Evolutionary conservation across 2,329 filamentous ascomycete species (phyloP), one percentile per base, ranked within the genome.

Genomic region (Aspergillus carbonarius): DNA sequence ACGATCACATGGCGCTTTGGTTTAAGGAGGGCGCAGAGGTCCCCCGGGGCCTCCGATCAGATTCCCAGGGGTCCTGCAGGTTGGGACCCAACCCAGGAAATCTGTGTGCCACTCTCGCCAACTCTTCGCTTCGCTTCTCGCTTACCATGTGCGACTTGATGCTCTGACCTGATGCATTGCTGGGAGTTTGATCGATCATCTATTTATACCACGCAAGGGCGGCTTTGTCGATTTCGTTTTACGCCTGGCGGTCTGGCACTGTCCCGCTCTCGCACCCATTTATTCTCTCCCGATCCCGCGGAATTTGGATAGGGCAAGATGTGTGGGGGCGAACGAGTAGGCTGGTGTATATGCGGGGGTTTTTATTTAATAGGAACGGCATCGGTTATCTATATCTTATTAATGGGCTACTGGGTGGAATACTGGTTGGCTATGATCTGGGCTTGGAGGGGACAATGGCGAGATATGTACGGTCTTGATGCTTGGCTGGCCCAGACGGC

Each of bases 111-210:
- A 15, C 30, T 60, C 49, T 57, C 53, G 55, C 40, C 47, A 40
- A 37, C 40, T 27, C 32, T 57, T 52, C 58, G 54, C 48, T 57
- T 52, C 39, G 59, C 62, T 59, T 57, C 54, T 57, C 51, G 18
- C 49, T 56, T 51, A 35, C 58, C 51, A 25, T 53, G 48, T 60
- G 34, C 59, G 56, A 37, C 51, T 56, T 57, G 51, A 57, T 59
- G 53, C 60, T 62, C 60, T 57, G 58, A 60, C 58, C 65, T 64
- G 62, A 64, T 70, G 69, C 70, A 72, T 72, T 67, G 61, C 58
- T 62, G 64, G 69, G 69, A 69, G 69, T 71, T 71, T 34, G 66
- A 63, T 66, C 61, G 50, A 63, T 63, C 58, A 62, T 60, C 55
- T 52, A 37, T 52, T 65, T 60, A 64, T 69, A 67, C 55, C 65